A percentile compares a stretch with the other conserved stretches of the same genome.
Evolutionary conservation across 1,139 yeast genomes (phyloP).

Genomic region (Lodderomyces margitis): DNA sequence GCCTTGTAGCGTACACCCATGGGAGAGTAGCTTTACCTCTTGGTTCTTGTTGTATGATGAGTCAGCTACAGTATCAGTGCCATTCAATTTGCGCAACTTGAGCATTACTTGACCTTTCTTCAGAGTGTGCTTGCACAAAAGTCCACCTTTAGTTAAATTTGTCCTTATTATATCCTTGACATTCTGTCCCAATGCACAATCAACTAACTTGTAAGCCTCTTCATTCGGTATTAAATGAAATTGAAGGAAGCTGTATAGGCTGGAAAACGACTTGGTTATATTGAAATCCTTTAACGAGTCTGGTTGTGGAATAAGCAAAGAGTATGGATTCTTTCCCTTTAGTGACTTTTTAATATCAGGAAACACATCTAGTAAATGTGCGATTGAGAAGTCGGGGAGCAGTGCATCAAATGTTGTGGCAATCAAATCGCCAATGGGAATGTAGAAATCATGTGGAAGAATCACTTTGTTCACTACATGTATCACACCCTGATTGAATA

Average conservation of each 20-base stretch:
- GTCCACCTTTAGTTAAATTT: constrained; percentile 37
- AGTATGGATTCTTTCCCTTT: constrained; percentile 35
- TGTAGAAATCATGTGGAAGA: constrained; percentile 55
- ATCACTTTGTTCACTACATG: constrained; percentile 63
- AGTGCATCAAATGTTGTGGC: constrained; percentile 45
- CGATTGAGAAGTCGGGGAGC: constrained; percentile 37
- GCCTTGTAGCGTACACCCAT: constrained; percentile 56
- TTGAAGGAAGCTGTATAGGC: constrained; percentile 55
- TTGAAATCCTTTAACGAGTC: constrained; percentile 55
- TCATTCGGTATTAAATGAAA: constrained; percentile 69
- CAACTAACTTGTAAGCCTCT: constrained; percentile 33
- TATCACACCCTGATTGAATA: constrained; percentile 83
- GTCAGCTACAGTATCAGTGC: constrained; percentile 8
- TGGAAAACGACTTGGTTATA: constrained; percentile 42
- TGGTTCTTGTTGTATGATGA: constrained; percentile 54
- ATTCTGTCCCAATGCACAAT: constrained; percentile 25
- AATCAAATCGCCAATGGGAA: constrained; percentile 59
- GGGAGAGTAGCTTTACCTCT: constrained; percentile 61
- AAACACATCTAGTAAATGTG: constrained; percentile 43
- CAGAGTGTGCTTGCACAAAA: constrained; percentile 43
- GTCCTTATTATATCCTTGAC: constrained; percentile 19
- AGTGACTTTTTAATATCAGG: constrained; percentile 29
- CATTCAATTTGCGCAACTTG: constrained; percentile 20
- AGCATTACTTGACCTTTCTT: constrained; percentile 38
- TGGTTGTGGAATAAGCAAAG: constrained; percentile 73